A percentile compares a stretch with the other conserved stretches of the same genome.
phyloP scores from a whole-genome alignment of 1,284 basidiomycete genomes.

The Heterobasidion occidentale region DNA sequence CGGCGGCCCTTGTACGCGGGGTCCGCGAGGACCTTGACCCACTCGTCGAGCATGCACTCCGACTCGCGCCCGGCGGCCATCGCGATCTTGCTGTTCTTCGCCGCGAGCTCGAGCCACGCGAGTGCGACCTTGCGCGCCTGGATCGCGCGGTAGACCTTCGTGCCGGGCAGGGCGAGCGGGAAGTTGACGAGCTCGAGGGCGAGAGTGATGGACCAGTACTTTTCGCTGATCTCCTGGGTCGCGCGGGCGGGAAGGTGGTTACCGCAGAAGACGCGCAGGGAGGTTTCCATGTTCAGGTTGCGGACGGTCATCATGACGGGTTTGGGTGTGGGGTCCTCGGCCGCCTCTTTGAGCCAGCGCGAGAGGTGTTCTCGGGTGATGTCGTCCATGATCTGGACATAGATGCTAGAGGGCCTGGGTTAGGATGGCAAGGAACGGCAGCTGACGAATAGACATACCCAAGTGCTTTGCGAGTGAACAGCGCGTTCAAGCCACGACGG shows the following conservation, averaged over 20 bases:
- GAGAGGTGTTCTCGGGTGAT: slow-evolving; percentile 77
- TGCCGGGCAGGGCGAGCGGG: slow-evolving; percentile 92
- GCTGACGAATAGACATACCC: slow-evolving; percentile 42
- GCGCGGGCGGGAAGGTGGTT: slow-evolving; percentile 80
- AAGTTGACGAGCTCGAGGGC: slow-evolving; percentile 99
- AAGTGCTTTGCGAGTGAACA: slow-evolving; percentile 93
- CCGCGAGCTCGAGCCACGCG: slow-evolving; percentile 78
- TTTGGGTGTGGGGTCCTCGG: slow-evolving; percentile 41
- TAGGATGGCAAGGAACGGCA: not conserved
- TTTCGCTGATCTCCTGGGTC: slow-evolving; percentile 77
- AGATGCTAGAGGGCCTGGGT: slow-evolving; percentile 50
- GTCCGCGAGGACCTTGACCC: slow-evolving; percentile 74
- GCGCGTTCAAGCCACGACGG: slow-evolving; percentile 82
- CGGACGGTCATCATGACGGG: slow-evolving; percentile 90
- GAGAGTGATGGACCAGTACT: slow-evolving; percentile 94
- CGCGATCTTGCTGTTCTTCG: slow-evolving; percentile 73
- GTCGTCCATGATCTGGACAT: slow-evolving; percentile 81
- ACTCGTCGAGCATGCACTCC: slow-evolving; percentile 89
- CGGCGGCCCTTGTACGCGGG: slow-evolving; percentile 70
- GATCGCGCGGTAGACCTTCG: slow-evolving; percentile 93
- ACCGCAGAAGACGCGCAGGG: slow-evolving; percentile 93
- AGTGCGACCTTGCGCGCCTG: slow-evolving; percentile 88
- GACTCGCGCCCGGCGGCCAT: slow-evolving; percentile 82
- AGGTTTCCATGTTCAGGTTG: slow-evolving; percentile 96
- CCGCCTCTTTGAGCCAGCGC: slow-evolving; percentile 60